Conservation (phyloP, 1,284 basidiomycete genomes). For the Agaricales sp. region DNA sequence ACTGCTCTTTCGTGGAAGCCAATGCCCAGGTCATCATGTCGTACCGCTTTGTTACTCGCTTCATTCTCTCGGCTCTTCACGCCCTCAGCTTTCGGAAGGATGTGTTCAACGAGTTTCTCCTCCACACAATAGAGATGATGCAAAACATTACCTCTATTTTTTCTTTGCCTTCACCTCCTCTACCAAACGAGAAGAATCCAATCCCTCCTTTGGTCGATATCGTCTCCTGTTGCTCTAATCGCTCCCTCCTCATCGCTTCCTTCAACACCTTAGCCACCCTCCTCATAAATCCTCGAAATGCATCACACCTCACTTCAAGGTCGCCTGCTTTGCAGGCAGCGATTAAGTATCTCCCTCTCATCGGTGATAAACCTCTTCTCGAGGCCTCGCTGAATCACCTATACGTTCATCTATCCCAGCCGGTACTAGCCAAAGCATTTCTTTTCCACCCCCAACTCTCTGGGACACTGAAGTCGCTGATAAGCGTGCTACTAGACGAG, state of each 20-base stretch:
- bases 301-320: conserved; percentile 35
- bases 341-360: conserved; percentile 64
- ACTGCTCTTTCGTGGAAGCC: conserved; percentile 55
- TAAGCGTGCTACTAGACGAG: conserved; percentile 53
- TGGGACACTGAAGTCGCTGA: conserved; percentile 53
- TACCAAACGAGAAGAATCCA: conserved; percentile 25
- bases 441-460: conserved; percentile 60
- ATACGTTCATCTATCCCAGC: conserved; percentile 65
- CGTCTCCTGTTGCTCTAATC: conserved; percentile 48
- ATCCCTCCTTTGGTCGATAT: conserved; percentile 43
- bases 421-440: conserved; percentile 69
- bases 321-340: conserved; percentile 50
- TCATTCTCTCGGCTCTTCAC: conserved; percentile 49
- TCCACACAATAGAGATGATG: conserved; percentile 59
- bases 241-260: conserved; percentile 59
- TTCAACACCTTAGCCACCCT: conserved; percentile 43
- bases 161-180: conserved; percentile 23
- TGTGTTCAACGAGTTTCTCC: conserved; percentile 55
- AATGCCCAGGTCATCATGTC: conserved; percentile 52
- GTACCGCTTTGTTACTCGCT: conserved; percentile 45
- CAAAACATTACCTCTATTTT: conserved; percentile 37
- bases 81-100: conserved; percentile 46
- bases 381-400: conserved; percentile 67
- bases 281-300: conserved; percentile 56
- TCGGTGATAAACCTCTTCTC: conserved; percentile 57